Base-by-base conservation (phyloP, 306 rosid species). In the Lablab purpureus region DNA sequence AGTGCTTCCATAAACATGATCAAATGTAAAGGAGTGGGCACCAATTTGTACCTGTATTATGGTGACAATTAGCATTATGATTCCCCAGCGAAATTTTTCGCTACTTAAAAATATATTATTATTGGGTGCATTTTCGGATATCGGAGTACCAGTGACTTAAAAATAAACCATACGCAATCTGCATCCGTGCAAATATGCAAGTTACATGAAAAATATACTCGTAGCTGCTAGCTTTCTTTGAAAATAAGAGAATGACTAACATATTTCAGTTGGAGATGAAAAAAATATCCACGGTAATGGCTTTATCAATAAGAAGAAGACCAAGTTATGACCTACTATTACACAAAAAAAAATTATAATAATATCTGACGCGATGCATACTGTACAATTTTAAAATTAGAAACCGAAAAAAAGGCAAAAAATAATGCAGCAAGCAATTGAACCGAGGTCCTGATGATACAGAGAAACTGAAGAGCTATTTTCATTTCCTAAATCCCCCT, bases 1-100 rank as follows among this genome's bases (percentile, higher is more conserved):
- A 0, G 97, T 89, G 89, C 94, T 96, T 82, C 99, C 99, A 30
- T 96, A 96, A 56, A 96, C 98, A 84, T 93, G 98, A 87, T 96
- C 99, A 40, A 96, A 96, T 68, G 98, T 91, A 88, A 93, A 96
- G 27, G 99, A 96, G 85, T 93, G 99, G 2, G 96, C 74, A 2
- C 99, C 98, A 85, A 96, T 91, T 84, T 93, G 99, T 51, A 96
- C 96, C 99, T 96, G 92, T 77, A 85, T 63, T 78, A 32, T 25
- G 74, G 75, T 28, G 37, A 79, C 32, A 86, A 74, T 56, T 59
- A 74, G 73, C 78, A 82, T n/a, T 64, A 66, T 7, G 47, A 49
- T 37, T 67, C 71, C 58, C 79, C 47, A 22, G 52, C 64, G 37
- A 76, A 75, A 23, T 1, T 52, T 40, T 74, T 55, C 54, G 68